A percentile compares a stretch with the other conserved stretches of the same genome.
These are phyloP conservation scores for Fusarium sp. DNA, from an alignment of 2,329 filamentous ascomycete genomes.

Conservation along the genomic window DNA sequence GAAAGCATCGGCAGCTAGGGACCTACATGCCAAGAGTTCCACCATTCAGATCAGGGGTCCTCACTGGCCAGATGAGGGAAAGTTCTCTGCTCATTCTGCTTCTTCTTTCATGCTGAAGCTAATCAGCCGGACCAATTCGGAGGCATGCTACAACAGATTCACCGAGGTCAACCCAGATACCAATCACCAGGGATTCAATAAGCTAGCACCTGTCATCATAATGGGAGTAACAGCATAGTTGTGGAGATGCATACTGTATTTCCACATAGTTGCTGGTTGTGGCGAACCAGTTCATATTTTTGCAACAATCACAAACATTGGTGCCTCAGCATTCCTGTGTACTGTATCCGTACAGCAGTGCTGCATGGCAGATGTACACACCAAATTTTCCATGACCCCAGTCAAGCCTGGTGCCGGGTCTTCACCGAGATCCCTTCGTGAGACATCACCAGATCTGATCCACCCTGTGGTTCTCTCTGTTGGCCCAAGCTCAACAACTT, in stretches of 20 bases:
- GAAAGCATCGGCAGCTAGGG: constrained; percentile 21
- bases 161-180: constrained; percentile 43
- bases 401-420: constrained; percentile 27
- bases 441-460: constrained; percentile 40
- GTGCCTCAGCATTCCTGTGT: constrained; percentile 3
- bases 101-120: constrained; percentile 17
- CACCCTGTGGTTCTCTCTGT: constrained; percentile 20
- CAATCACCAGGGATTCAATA: not conserved
- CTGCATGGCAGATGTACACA: not conserved
- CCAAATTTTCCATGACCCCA: constrained; percentile 13
- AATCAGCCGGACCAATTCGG: constrained; percentile 14
- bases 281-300: constrained; percentile 27
- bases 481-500: constrained; percentile 21
- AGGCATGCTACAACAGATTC: constrained; percentile 30
- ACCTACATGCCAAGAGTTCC: constrained; percentile 28
- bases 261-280: constrained; percentile 9
- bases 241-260: not conserved
- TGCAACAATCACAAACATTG: constrained; percentile 9
- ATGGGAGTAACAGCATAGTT: not conserved
- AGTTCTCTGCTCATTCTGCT: constrained; percentile 34
- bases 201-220: not conserved
- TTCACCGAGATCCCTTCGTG: constrained; percentile 43
- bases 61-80: constrained; percentile 16
- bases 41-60: constrained; percentile 30
- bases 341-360: constrained; percentile 3